phyloP scores from a whole-genome alignment of 192 early-diverging fungal species.

The Podochytrium sp. region DNA sequence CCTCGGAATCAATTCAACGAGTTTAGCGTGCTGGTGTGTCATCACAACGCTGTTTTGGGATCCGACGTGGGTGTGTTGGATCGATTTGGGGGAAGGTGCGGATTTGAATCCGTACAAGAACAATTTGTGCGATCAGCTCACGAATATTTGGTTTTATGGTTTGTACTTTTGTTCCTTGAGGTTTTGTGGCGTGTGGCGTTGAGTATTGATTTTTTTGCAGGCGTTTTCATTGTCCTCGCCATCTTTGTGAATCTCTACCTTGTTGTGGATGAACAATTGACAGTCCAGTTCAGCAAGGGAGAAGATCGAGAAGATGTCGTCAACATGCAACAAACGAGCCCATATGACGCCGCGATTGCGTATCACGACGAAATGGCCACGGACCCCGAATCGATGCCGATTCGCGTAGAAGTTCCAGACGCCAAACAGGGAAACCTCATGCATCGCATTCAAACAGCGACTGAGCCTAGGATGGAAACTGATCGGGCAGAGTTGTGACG shows the following conservation, averaged over 20 bases:
- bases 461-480: no score
- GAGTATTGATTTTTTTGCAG: no score
- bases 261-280: slow-evolving; percentile 27
- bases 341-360: no score
- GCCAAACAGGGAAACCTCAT: no score
- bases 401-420: no score
- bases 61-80: slow-evolving; percentile 29
- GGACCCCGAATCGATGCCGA: no score
- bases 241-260: slow-evolving; percentile 19
- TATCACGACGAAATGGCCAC: no score
- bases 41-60: slow-evolving; percentile 34
- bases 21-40: slow-evolving; percentile 5
- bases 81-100: slow-evolving; percentile 14
- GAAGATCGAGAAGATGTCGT: background rate
- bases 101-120: slow-evolving; percentile 21
- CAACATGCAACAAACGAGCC: no score
- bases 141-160: slow-evolving; percentile 31
- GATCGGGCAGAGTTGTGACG: no score
- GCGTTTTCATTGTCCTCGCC: slow-evolving; percentile 11
- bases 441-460: no score
- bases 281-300: background rate
- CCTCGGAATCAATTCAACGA: slow-evolving; percentile 2
- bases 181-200: no score
- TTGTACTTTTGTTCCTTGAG: no score
- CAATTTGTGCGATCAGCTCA: slow-evolving; percentile 21